A percentile compares a stretch with the other conserved stretches of the same genome.
phyloP scores from a whole-genome alignment of 1,139 yeast species.

The Torulaspora pretoriensis region DNA sequence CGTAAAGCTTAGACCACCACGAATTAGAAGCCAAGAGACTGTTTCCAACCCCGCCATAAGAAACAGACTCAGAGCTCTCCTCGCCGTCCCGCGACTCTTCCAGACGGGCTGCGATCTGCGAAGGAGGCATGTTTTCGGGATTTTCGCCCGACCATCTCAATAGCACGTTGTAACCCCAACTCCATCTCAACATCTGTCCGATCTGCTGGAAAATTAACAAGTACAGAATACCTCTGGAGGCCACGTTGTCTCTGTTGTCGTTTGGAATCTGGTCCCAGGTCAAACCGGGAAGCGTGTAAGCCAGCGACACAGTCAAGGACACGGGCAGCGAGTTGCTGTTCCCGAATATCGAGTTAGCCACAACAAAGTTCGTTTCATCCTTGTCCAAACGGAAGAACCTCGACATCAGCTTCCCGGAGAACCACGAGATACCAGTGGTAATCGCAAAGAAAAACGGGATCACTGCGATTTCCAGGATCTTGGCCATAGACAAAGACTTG shows the following conservation, averaged over 20 bases:
- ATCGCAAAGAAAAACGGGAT: conserved; percentile 64
- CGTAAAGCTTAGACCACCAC: conserved; percentile 15
- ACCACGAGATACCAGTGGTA: conserved; percentile 55
- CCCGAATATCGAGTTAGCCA: conserved; percentile 82
- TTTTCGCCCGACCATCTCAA: conserved; percentile 44
- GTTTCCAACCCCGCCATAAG: background rate
- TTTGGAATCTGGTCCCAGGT: conserved; percentile 67
- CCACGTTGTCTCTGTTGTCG: conserved; percentile 62
- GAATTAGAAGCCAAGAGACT: conserved; percentile 7
- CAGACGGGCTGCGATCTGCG: conserved; percentile 24
- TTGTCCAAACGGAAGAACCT: conserved; percentile 48
- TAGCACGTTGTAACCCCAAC: conserved; percentile 73
- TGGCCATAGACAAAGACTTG: conserved; percentile 58
- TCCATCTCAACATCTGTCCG: conserved; percentile 76
- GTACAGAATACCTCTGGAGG: conserved; percentile 70
- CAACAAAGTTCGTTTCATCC: conserved; percentile 67
- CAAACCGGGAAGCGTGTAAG: conserved; percentile 66
- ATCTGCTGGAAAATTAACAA: conserved; percentile 70
- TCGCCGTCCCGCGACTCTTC: conserved; percentile 13
- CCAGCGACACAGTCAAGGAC: conserved; percentile 63
- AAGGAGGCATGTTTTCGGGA: conserved; percentile 30
- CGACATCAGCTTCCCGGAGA: conserved; percentile 49
- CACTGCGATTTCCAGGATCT: conserved; percentile 58
- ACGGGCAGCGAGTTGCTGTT: conserved; percentile 76
- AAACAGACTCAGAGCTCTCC: conserved; percentile 3